Conservation (phyloP, 805 yeast species). For the Wickerhamomyces silvicola region DNA sequence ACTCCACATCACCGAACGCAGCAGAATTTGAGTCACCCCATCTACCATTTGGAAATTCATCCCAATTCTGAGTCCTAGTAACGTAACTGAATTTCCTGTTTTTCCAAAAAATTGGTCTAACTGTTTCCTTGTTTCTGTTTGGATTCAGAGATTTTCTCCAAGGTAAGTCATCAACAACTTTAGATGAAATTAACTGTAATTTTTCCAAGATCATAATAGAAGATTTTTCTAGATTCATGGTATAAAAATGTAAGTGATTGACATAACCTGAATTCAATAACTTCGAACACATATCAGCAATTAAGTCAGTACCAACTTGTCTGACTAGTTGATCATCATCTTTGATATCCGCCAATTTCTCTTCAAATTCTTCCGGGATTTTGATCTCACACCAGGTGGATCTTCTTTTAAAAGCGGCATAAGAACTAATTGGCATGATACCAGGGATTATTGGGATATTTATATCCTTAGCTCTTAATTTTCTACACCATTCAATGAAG, state of each 20-base stretch:
- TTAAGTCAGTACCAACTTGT: slow-evolving; percentile 74
- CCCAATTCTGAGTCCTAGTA: slow-evolving; percentile 89
- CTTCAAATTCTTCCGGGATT: slow-evolving; percentile 69
- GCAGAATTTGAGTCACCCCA: slow-evolving; percentile 99
- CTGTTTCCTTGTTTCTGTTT: slow-evolving; percentile 68
- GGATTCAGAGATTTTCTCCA: slow-evolving; percentile 91
- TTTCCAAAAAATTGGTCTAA: slow-evolving; percentile 95
- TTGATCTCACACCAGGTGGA: slow-evolving; percentile 89
- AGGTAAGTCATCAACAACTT: slow-evolving; percentile 42
- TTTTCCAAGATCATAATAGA: slow-evolving; percentile 82
- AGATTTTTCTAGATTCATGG: slow-evolving; percentile 94
- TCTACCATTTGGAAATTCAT: slow-evolving; percentile 97
- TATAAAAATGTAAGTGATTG: slow-evolving; percentile 89
- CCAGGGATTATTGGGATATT: slow-evolving; percentile 91
- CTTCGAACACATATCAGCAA: slow-evolving; percentile 75
- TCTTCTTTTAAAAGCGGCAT: slow-evolving; percentile 86
- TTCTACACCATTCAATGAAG: slow-evolving; percentile 76
- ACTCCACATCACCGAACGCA: slow-evolving; percentile 87
- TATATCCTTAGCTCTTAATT: slow-evolving; percentile 66
- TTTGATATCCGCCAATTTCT: slow-evolving; percentile 69
- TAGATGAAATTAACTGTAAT: slow-evolving; percentile 45
- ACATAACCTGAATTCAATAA: slow-evolving; percentile 66
- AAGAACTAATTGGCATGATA: slow-evolving; percentile 97
- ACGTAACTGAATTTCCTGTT: slow-evolving; percentile 87
- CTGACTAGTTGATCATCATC: slow-evolving; percentile 89